Conservation (phyloP, 805 yeast species). For the Lipomyces sp. region DNA sequence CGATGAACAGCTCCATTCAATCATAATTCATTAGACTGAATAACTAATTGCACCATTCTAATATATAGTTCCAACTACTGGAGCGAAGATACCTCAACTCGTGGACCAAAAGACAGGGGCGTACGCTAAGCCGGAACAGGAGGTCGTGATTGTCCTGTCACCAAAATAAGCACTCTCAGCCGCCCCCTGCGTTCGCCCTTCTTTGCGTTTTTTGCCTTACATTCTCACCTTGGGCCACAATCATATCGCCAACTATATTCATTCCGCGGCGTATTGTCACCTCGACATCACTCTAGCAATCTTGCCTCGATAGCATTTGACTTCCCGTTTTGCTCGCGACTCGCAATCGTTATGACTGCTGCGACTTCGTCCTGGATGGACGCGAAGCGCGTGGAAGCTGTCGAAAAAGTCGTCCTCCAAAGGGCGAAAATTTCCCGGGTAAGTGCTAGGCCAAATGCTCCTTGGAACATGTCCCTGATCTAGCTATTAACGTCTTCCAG, state of each 20-base stretch:
- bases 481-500: conserved; percentile 23
- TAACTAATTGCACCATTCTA: background rate
- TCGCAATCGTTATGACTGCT: conserved; percentile 16
- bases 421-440: conserved; percentile 51
- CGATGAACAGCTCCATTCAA: background rate
- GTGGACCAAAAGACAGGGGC: background rate
- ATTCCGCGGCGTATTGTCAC: background rate
- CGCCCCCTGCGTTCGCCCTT: background rate
- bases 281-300: background rate
- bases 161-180: background rate
- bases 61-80: background rate
- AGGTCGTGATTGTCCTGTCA: background rate
- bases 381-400: conserved; percentile 37
- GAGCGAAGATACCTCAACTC: no score
- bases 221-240: conserved; percentile 6
- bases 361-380: conserved; percentile 35
- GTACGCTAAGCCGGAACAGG: background rate
- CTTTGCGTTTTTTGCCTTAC: background rate
- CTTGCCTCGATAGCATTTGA: no score
- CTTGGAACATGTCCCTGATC: background rate
- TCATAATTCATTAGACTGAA: background rate
- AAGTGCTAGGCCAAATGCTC: conserved; percentile 14
- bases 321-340: background rate
- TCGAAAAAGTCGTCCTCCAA: conserved; percentile 46
- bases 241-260: conserved; percentile 5